Conservation (phyloP, 1,139 yeast species). For the Keqinozyma sinolaborantium region DNA sequence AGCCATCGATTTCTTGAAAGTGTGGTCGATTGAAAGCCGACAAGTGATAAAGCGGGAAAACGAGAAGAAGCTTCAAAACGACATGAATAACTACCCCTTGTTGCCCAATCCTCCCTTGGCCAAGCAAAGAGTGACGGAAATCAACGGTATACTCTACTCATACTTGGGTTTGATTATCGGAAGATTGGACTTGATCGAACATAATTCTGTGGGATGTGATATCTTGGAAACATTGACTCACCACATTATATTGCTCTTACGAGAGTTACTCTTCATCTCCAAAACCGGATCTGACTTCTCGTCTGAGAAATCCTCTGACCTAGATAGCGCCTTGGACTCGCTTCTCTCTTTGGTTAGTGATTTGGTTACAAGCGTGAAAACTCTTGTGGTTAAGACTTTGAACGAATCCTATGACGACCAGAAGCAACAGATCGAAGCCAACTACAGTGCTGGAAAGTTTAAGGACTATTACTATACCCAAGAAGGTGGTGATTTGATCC, state of each 20-base stretch:
- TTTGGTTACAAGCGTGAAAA: constrained; percentile 61
- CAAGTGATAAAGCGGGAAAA: constrained; percentile 36
- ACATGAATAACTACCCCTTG: constrained; percentile 40
- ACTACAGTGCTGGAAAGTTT: constrained; percentile 6
- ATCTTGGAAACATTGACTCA: constrained; percentile 62
- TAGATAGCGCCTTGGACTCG: constrained; percentile 56
- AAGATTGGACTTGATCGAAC: constrained; percentile 70
- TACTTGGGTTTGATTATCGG: constrained; percentile 74
- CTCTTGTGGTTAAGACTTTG: constrained; percentile 53
- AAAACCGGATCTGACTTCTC: constrained; percentile 50
- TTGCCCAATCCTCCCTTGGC: constrained; percentile 64
- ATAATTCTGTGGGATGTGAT: constrained; percentile 67
- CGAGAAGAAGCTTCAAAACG: constrained; percentile 33
- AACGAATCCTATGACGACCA: constrained; percentile 34
- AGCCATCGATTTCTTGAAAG: constrained; percentile 67
- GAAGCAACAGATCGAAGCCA: constrained; percentile 8
- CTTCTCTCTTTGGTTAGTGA: constrained; percentile 61
- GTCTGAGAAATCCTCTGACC: constrained; percentile 37
- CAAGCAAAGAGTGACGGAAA: constrained; percentile 67
- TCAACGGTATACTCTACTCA: constrained; percentile 63
- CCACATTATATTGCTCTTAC: constrained; percentile 59
- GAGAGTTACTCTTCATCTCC: constrained; percentile 63
- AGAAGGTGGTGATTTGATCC: constrained; percentile 65
- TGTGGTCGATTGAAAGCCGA: constrained; percentile 66
- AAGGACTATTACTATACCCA: constrained; percentile 52